Percentiles rank a stretch among this genome's conserved stretches.
These are phyloP conservation scores for Hyaloscypha hepaticicola DNA, from an alignment of 495 filamentous ascomycete genomes.

Conservation along the genomic window DNA sequence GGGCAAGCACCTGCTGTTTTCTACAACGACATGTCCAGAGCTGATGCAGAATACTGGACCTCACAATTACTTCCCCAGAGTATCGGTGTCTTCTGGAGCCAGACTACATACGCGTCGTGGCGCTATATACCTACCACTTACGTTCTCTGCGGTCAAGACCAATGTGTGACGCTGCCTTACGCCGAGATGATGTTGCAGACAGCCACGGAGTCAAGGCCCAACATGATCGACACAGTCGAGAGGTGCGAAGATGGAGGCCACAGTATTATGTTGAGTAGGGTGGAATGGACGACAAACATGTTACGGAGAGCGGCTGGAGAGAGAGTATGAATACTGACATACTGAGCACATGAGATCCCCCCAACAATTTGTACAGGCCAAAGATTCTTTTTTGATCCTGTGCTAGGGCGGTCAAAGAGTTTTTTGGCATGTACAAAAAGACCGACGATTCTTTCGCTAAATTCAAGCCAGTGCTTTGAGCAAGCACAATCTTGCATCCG, in stretches of 20 bases:
- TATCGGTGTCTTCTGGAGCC: conserved; percentile 34
- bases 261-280: conserved; percentile 26
- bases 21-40: conserved; percentile 33
- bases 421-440: neutral
- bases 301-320: conserved; percentile 29
- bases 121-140: conserved; percentile 36
- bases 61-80: conserved; percentile 36
- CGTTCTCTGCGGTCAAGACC: conserved; percentile 35
- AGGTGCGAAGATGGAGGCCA: conserved; percentile 23
- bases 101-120: conserved; percentile 36
- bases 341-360: neutral
- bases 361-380: neutral
- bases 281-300: conserved; percentile 29
- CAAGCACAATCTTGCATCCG: neutral
- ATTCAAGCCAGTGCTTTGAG: neutral
- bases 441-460: neutral
- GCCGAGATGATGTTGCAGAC: conserved; percentile 30
- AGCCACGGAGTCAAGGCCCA: conserved; percentile 18
- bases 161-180: conserved; percentile 25
- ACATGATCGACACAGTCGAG: conserved; percentile 27
- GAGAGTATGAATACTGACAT: conserved; percentile 5
- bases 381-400: neutral
- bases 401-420: neutral
- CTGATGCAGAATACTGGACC: conserved; percentile 32
- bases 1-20: conserved; percentile 25